Percentiles rank a stretch among this genome's conserved stretches.
These are phyloP conservation scores for Dendrobium chrysotoxum DNA, from an alignment of 106 monocot species.

Conservation along the genomic window DNA sequence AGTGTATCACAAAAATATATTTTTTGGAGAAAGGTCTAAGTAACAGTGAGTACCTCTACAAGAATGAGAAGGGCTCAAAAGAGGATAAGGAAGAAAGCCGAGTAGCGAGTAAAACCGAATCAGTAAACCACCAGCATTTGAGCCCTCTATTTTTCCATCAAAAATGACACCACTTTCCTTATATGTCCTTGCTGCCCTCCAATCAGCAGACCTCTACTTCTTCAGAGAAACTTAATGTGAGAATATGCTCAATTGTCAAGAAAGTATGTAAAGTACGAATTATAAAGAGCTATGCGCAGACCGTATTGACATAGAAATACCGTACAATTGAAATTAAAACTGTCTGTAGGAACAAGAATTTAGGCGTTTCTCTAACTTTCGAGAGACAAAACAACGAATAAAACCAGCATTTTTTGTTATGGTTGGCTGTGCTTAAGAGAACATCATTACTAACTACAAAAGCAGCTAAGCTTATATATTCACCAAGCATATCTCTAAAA, in stretches of 20 bases:
- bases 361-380: background rate
- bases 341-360: background rate
- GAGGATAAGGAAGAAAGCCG: conserved; percentile 87
- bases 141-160: conserved; percentile 59
- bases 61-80: conserved; percentile 66
- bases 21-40: background rate
- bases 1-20: background rate
- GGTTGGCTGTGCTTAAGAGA: background rate
- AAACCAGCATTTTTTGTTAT: background rate
- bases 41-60: conserved; percentile 56
- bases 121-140: conserved; percentile 71
- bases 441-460: background rate
- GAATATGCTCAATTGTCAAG: background rate
- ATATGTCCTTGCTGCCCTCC: conserved; percentile 73
- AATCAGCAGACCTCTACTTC: conserved; percentile 93
- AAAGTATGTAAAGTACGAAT: background rate
- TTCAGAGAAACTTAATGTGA: conserved; percentile 47
- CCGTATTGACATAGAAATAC: background rate
- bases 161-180: conserved; percentile 65
- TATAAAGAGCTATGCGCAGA: background rate
- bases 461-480: background rate
- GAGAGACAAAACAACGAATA: background rate
- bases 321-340: background rate
- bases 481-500: background rate
- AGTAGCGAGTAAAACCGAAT: conserved; percentile 76